Base-by-base conservation (phyloP, 2,329 filamentous ascomycete genomes). In the Fusarium neocosmosporiellum region DNA sequence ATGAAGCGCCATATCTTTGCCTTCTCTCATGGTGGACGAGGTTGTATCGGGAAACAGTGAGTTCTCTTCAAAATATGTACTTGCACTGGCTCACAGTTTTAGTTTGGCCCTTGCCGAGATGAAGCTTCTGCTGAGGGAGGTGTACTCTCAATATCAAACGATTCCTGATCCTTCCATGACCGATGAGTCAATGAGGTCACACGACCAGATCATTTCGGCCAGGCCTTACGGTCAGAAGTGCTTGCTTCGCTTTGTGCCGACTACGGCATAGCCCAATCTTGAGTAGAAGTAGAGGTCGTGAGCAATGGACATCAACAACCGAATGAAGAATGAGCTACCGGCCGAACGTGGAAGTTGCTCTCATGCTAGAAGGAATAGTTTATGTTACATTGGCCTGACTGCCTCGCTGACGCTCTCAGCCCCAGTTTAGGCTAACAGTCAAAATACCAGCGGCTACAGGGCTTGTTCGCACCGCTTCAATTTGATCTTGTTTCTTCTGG, bases 21-120 rank as follows among this genome's bases (percentile, higher is more conserved):
- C 0, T 92, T 93, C 83, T 87, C 89, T 11, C 87, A 84, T 54
- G 91, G 91, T 2, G 90, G 89, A 0, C 82, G 91, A 69, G 90
- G 90, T 0, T 93, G 91, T 70, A 86, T 90, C 29, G 90, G 90
- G 0, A 90, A 89, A 75, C 88, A 92, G 90, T 92, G 81, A 82
- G 90, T 87, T 43, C 4, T 18, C n/a, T 11, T 7, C 6, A 4
- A 24, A 24, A 18, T 7, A 13, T 14, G 3, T 7, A 13, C 5
- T 18, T 14, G 9, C 16, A 16, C 0, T 2, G n/a, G 37, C 53
- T 65, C n/a, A 68, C 5, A 20, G 20, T 24, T 13, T 16, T 22
- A 68, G 66, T 65, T 63, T 68, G 37, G 66, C 66, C 9, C 20
- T 53, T 13, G 61, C 48, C 5, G 66, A 68, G 29, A 68, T 68